Conservation (phyloP, 75 land plant species). For the Sequoiadendron giganteum region DNA sequence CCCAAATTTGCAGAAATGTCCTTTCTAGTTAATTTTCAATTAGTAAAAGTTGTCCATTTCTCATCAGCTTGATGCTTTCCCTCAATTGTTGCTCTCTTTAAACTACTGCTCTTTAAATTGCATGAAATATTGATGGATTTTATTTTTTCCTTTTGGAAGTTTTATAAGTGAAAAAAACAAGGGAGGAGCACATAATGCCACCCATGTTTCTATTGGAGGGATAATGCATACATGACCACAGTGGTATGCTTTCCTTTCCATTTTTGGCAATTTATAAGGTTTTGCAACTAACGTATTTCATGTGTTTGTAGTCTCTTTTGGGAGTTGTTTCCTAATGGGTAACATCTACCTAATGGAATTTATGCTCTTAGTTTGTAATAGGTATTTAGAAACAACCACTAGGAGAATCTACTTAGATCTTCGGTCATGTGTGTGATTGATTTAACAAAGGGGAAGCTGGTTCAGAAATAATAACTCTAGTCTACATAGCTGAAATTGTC, state of each 20-base stretch:
- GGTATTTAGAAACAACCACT: background rate
- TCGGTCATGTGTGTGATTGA: background rate
- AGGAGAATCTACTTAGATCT: background rate
- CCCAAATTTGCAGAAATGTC: too few species aligned
- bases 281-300: background rate
- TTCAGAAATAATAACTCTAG: background rate
- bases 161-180: too few species aligned
- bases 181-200: too few species aligned
- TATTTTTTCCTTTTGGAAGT: too few species aligned
- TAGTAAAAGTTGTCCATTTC: too few species aligned
- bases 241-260: background rate
- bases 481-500: background rate
- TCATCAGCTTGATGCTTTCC: too few species aligned
- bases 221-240: background rate
- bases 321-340: background rate
- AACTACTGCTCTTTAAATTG: too few species aligned
- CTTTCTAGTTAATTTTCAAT: too few species aligned
- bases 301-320: background rate
- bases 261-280: background rate
- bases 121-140: too few species aligned
- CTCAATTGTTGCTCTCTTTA: too few species aligned
- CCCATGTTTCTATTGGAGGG: too few species aligned
- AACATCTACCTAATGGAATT: background rate
- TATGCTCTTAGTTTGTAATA: background rate
- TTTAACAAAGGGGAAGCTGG: background rate